Conservation (phyloP, 768 basidiomycete species). For the Psilocybe cyanescens region DNA sequence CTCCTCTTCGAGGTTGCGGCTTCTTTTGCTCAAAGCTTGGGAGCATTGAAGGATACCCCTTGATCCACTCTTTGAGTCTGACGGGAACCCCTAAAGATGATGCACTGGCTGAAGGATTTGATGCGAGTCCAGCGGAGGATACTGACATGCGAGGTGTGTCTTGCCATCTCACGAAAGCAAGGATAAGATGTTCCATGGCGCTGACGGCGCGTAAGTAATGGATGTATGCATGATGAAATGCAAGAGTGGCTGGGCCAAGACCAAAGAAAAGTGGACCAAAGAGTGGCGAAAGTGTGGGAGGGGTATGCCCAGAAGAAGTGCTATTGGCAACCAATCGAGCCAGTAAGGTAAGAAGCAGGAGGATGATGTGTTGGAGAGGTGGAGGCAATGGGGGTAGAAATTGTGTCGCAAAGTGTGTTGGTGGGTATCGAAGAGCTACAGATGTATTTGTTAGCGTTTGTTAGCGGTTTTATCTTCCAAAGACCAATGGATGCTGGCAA, state of each 20-base stretch:
- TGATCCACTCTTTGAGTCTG: constrained; percentile 90
- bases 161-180: constrained; percentile 87
- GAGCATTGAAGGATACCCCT: constrained; percentile 85
- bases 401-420: constrained; percentile 65
- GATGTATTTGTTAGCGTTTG: constrained; percentile 6
- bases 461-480: background rate
- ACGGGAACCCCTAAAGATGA: constrained; percentile 74
- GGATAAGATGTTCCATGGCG: constrained; percentile 92
- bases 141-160: constrained; percentile 50
- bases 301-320: constrained; percentile 85
- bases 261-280: constrained; percentile 93
- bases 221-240: constrained; percentile 53
- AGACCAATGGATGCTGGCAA: background rate
- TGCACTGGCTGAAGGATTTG: constrained; percentile 47
- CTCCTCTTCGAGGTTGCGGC: constrained; percentile 74
- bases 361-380: constrained; percentile 60
- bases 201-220: constrained; percentile 81
- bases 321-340: constrained; percentile 84
- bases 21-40: constrained; percentile 59
- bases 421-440: constrained; percentile 66
- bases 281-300: constrained; percentile 85
- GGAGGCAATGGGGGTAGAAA: constrained; percentile 62
- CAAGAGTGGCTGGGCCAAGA: constrained; percentile 54
- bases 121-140: constrained; percentile 29
- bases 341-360: constrained; percentile 79